Conservation (phyloP, 192 early-diverging fungal species). For the Phycomyces blakesleeanus region DNA sequence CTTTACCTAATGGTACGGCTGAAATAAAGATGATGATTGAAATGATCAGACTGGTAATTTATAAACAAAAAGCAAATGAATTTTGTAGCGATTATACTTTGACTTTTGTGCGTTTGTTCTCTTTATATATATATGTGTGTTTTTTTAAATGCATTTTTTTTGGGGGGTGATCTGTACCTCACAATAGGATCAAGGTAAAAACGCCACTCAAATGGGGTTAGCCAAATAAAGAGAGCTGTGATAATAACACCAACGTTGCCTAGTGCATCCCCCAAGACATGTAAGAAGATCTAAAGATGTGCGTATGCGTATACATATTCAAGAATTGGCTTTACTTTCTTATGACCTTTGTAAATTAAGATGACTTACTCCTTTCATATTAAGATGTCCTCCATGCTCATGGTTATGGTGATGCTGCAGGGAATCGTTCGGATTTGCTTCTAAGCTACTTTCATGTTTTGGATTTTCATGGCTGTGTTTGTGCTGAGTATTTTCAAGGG, state of each 20-base stretch:
- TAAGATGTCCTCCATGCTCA: slow-evolving; percentile 37
- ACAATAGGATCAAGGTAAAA: slow-evolving; percentile 85
- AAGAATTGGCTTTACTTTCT: not conserved
- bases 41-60: slow-evolving; percentile 60
- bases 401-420: slow-evolving; percentile 25
- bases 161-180: slow-evolving; percentile 48
- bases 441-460: not conserved
- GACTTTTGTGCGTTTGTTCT: too few relatives aligned
- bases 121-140: too few relatives aligned
- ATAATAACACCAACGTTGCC: slow-evolving; percentile 86
- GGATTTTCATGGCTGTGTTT: not conserved
- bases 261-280: slow-evolving; percentile 87
- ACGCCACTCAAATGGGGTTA: slow-evolving; percentile 61
- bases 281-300: slow-evolving; percentile 65
- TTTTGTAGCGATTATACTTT: not conserved
- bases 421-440: not conserved
- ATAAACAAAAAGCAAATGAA: not conserved
- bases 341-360: not conserved
- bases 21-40: slow-evolving; percentile 57
- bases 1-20: slow-evolving; percentile 41
- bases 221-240: slow-evolving; percentile 73
- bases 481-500: not conserved
- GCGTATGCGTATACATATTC: not conserved
- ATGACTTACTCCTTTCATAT: slow-evolving; percentile 46
- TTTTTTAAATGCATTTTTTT: too few relatives aligned